phyloP scores from a whole-genome alignment of 352 stramenopile species.

The Pythium folliculosum region DNA sequence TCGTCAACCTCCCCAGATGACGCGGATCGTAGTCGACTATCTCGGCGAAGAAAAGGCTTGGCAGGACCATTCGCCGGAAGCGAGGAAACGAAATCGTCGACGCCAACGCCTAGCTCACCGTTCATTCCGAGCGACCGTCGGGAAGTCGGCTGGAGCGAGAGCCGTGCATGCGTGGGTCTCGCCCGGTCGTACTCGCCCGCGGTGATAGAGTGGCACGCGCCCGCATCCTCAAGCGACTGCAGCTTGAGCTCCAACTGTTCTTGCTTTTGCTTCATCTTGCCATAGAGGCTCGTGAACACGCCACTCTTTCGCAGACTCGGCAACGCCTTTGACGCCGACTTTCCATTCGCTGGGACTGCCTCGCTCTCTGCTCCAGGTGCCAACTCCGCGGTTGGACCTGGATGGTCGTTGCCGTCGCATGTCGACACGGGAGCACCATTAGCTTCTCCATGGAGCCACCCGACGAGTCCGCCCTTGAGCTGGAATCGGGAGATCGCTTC shows the following conservation, averaged over 20 bases:
- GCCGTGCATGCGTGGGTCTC: constrained; percentile 1
- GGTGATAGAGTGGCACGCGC: not conserved
- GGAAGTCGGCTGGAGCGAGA: constrained; percentile 18
- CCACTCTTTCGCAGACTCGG: constrained; percentile 14
- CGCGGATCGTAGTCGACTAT: constrained; percentile 24
- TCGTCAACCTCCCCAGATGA: constrained; percentile 18
- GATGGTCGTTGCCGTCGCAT: not conserved
- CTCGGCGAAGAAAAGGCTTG: constrained; percentile 9
- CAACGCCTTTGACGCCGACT: not conserved
- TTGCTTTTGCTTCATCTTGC: constrained; percentile 31
- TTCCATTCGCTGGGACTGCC: not conserved
- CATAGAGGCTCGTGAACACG: constrained; percentile 21
- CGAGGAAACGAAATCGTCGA: constrained; percentile 40
- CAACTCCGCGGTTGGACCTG: not conserved
- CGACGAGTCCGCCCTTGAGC: constrained; percentile 61
- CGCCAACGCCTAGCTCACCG: constrained; percentile 21
- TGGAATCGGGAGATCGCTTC: constrained; percentile 51
- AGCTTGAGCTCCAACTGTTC: constrained; percentile 29
- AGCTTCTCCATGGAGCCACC: constrained; percentile 65
- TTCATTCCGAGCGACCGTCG: constrained; percentile 6
- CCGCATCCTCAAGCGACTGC: constrained; percentile 15
- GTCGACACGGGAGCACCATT: not conserved
- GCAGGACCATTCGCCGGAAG: not conserved
- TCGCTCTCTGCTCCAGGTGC: not conserved
- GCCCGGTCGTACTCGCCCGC: not conserved